Base-by-base conservation (phyloP, 2,329 filamentous ascomycete species). In the Lachnellula occidentalis region DNA sequence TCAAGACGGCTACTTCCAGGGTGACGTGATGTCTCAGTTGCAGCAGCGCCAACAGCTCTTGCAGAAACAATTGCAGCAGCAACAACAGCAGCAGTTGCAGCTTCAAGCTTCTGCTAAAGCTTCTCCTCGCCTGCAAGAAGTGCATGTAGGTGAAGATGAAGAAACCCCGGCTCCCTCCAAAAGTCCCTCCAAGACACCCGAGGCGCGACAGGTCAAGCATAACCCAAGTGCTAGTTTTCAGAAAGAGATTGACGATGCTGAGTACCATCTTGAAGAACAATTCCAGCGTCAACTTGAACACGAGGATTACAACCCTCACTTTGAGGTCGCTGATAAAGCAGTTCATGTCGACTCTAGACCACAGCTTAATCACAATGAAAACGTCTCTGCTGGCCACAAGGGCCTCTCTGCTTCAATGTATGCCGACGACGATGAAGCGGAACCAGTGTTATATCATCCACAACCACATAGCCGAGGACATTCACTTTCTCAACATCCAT, bases 201-300 rank as follows among this genome's bases (percentile, higher is more conserved):
- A 84, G 62, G 74, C 78, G 9, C 82, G 83, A 54, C 77, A 78
- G 61, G 80, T 85, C 69, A 78, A 78, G 53, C 87, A 92, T 63
- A 91, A 91, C 62, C 78, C 89, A 41, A 91, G 86, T 64, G 80
- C 85, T 59, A 89, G 83, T 45, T 78, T 95, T 22, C 90, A 96
- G 68, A 86, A 86, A 58, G 90, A 94, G 62, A 86, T 95, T 53
- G 87, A 94, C 48, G 88, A 92, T 66, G 86, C 88, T 4, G 89
- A 95, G 64, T 92, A 94, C 66, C 89, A 92, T 64, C 72, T 94
- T 58, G 88, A 92, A 67, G 84, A 91, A 67, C 85, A 89, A 57
- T 83, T 92, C 58, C 84, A 89, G 50, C 85, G 87, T 51, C 86
- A 92, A 65, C 76, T 92, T 48, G 87, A 92, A 56, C 86, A 91